Base-by-base conservation (phyloP, 805 yeast genomes). In the Diddensiella caesifluorescens region DNA sequence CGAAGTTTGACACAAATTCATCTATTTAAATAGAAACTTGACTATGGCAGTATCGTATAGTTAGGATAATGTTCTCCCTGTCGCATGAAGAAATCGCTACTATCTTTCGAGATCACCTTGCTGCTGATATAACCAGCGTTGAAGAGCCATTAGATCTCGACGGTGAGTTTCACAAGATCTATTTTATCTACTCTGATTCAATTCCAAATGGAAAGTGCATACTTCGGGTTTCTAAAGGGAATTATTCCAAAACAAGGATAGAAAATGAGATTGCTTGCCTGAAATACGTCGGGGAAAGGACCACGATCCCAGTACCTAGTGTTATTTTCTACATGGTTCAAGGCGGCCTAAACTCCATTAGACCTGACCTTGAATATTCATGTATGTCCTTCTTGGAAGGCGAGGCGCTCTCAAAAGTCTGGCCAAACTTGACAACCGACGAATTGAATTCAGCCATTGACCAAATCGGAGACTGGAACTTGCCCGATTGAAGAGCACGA, bases 121-220 rank as follows among this genome's bases (percentile, higher is more conserved):
- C n/a, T n/a, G n/a, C n/a, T n/a, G n/a, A n/a, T n/a, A n/a, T n/a
- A n/a, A n/a, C n/a, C n/a, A n/a, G n/a, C n/a, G n/a, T 23, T 12
- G 27, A 23, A 7, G 21, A 32, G 35, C 22, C 18, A 6, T 5
- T 18, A 9, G 35, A 32, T n/a, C 15, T n/a, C 22, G 35, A 16
- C n/a, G 35, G 35, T 6, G 22, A 6, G 22, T 32, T 32, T n/a
- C 15, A 32, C 18, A n/a, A 32, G 35, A 32, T 32, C n/a, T 32
- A 32, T 32, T 7, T 32, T n/a, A 18, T 32, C 12, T 22, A 32
- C 19, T 6, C 32, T 5, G 13, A 28, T 5, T 5, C 7, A 7
- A 16, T 32, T 5, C 12, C 18, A 6, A 5, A 5, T 6, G 35
- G 35, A 7, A 32, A 32, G 22, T n/a, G 19, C 9, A 18, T 32